Evolutionary conservation across 2,329 filamentous ascomycete species (phyloP).

Genomic region (Mollisia scopiformis): DNA sequence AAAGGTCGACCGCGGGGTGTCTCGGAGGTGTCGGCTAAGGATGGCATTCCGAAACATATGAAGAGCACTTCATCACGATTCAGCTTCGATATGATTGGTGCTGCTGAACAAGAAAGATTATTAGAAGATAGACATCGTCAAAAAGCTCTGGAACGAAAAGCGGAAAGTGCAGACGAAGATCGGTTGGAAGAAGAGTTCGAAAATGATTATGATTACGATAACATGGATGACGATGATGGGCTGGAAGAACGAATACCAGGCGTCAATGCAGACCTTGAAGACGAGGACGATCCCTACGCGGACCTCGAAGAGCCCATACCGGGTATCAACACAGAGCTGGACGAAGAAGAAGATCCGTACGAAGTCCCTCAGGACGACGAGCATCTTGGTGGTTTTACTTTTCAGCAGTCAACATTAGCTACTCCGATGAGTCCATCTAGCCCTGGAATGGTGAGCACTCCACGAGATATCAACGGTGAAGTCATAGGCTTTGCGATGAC

Average conservation of each 20-base stretch:
- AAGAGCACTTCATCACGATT: conserved; percentile 80
- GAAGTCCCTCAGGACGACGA: conserved; percentile 21
- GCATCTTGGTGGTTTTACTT: conserved; percentile 33
- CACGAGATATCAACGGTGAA: conserved; percentile 57
- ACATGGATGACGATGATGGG: conserved; percentile 65
- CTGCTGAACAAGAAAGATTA: conserved; percentile 67
- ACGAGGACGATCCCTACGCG: conserved; percentile 23
- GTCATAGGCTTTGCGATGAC: conserved; percentile 57
- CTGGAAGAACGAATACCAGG: conserved; percentile 70
- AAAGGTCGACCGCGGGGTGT: conserved; percentile 51
- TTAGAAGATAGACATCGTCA: conserved; percentile 75
- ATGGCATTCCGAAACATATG: conserved; percentile 64
- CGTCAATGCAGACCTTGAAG: conserved; percentile 48
- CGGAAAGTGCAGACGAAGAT: conserved; percentile 38
- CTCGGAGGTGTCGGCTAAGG: conserved; percentile 50
- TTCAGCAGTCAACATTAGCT: conserved; percentile 48
- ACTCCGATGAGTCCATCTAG: conserved; percentile 56
- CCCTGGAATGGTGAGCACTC: conserved; percentile 51
- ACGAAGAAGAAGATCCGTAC: conserved; percentile 43
- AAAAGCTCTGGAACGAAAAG: conserved; percentile 64
- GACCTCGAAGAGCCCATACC: conserved; percentile 66
- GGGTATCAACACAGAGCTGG: conserved; percentile 52
- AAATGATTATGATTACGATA: conserved; percentile 66
- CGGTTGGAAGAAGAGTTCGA: conserved; percentile 49
- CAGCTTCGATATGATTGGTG: conserved; percentile 79